These are phyloP conservation scores for Gentiana straminea DNA, from an alignment of 257 asterid species.

Conservation along the genomic window DNA sequence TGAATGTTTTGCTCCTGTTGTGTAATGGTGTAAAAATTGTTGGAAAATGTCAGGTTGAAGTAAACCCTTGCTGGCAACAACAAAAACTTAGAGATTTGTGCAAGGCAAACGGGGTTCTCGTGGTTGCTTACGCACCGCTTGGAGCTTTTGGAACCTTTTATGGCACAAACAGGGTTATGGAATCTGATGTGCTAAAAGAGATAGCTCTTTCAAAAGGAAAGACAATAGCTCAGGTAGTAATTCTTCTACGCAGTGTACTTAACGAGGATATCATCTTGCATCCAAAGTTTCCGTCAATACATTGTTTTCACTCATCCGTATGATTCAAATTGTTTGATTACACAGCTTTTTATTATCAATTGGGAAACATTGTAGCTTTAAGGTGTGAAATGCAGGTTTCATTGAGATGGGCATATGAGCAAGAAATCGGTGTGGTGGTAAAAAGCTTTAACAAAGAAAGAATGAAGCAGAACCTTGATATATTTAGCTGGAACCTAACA, in stretches of 20 bases:
- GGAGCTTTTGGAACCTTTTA: constrained; percentile 50
- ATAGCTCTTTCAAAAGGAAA: constrained; percentile 41
- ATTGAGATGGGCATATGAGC: constrained; percentile 64
- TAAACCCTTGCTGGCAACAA: constrained; percentile 75
- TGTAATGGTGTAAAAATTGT: background rate
- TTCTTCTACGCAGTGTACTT: background rate
- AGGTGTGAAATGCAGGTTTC: constrained; percentile 33
- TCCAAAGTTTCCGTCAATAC: background rate
- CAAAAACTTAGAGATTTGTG: constrained; percentile 53
- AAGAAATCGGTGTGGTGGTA: constrained; percentile 44
- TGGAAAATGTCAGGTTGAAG: constrained; percentile 45
- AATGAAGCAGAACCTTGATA: constrained; percentile 48
- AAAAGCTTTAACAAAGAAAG: constrained; percentile 60
- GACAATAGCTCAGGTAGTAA: constrained; percentile 47
- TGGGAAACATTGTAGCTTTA: background rate
- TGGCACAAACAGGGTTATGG: constrained; percentile 49
- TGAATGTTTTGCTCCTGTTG: too few species aligned
- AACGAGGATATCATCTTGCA: background rate
- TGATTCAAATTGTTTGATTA: too few species aligned
- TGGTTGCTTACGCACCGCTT: constrained; percentile 44
- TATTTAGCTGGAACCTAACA: constrained; percentile 50
- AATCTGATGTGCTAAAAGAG: constrained; percentile 35
- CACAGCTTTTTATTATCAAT: background rate
- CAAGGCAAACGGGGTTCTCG: constrained; percentile 32
- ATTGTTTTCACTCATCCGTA: background rate